Conservation (phyloP, 805 yeast genomes). For the Yarrowia divulgata region DNA sequence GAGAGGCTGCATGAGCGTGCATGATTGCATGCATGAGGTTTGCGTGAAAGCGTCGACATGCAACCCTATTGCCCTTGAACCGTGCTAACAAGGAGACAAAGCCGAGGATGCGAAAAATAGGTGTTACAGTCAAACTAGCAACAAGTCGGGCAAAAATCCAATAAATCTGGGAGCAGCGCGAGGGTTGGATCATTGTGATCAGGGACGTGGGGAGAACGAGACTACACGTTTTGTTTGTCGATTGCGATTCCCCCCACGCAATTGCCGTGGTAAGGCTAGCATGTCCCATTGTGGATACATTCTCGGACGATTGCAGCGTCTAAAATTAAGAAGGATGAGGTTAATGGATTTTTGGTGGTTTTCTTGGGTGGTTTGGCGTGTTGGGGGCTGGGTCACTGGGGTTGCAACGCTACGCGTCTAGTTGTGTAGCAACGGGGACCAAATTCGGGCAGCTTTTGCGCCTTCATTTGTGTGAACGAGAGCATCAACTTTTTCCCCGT, state of each 20-base stretch:
- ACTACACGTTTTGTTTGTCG: neutral
- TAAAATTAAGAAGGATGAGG: conserved; percentile 17
- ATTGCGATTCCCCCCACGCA: neutral
- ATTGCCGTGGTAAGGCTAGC: neutral
- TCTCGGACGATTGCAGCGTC: conserved; percentile 24
- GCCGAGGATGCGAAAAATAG: conserved; percentile 29
- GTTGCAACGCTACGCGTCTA: neutral
- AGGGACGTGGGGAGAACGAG: neutral
- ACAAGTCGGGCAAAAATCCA: neutral
- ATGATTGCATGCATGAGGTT: conserved; percentile 15
- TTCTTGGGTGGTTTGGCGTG: neutral
- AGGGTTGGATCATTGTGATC: neutral
- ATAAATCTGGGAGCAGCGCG: neutral
- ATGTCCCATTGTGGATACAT: neutral
- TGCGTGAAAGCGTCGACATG: conserved; percentile 37
- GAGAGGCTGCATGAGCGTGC: conserved; percentile 27
- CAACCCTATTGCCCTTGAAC: conserved; percentile 39
- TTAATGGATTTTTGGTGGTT: neutral
- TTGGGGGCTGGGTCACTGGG: neutral
- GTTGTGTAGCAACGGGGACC: neutral
- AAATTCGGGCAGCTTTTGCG: neutral
- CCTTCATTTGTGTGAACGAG: neutral
- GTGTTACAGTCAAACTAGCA: neutral
- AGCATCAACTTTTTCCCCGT: neutral
- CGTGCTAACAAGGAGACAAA: conserved; percentile 31